Conservation (phyloP, 306 rosid genomes). For the Sechiopsis laciniata region DNA sequence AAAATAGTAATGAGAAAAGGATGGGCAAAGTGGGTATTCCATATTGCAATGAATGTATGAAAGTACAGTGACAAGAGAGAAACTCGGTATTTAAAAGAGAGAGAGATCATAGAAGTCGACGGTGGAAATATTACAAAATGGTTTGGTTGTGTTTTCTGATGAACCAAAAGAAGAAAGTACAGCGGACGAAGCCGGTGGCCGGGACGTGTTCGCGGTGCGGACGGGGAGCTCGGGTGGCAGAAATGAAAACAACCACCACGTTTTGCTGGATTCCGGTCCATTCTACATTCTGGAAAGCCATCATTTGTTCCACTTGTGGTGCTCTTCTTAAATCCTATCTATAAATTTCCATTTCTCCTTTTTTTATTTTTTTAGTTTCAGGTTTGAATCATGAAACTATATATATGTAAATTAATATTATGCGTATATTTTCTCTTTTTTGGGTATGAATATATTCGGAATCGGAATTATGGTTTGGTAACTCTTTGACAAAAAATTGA, state of each 20-base stretch:
- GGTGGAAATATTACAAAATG: slow-evolving; percentile 25
- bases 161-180: slow-evolving; percentile 47
- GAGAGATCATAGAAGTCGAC: neutral
- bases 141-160: slow-evolving; percentile 77
- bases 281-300: slow-evolving; percentile 62
- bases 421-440: no score
- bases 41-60: no score
- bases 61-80: neutral
- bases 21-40: no score
- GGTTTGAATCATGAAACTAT: no score
- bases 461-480: no score
- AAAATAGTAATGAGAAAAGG: no score
- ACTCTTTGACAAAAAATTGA: no score
- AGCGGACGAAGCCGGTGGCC: slow-evolving; percentile 73
- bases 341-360: neutral
- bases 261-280: slow-evolving; percentile 58
- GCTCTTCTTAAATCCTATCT: slow-evolving; percentile 67
- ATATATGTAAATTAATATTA: no score
- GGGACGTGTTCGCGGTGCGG: slow-evolving; percentile 74
- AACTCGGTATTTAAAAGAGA: neutral
- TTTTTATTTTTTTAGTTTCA: no score
- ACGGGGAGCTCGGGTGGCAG: slow-evolving; percentile 68
- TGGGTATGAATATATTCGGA: no score
- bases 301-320: slow-evolving; percentile 73
- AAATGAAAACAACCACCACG: slow-evolving; percentile 58